Conservation (phyloP, 176 grass and related monocot genomes). For the Triticum monococcum region DNA sequence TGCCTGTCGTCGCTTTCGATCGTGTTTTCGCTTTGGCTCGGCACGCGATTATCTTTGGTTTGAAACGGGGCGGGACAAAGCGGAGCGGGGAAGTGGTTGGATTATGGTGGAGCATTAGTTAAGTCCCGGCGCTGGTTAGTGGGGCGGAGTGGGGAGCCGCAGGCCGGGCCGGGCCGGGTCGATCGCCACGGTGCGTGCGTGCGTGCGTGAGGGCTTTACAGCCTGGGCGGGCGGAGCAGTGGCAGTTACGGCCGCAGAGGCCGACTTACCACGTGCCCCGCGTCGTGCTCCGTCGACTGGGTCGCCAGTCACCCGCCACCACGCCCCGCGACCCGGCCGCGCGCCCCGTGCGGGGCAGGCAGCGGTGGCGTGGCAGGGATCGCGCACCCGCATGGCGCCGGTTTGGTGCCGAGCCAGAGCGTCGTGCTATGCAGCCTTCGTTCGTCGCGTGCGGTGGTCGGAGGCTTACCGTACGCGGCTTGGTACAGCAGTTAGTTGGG, state of each 20-base stretch:
- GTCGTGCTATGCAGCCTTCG: not conserved
- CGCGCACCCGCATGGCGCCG: not conserved
- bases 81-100: constrained; percentile 29
- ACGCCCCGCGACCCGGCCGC: not conserved
- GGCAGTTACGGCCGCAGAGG: not conserved
- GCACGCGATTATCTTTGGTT: not conserved
- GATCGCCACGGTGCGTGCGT: not conserved
- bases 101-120: constrained; percentile 25
- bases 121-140: constrained; percentile 28
- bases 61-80: constrained; percentile 14
- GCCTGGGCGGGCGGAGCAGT: not conserved
- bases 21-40: not conserved
- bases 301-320: not conserved
- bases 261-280: constrained; percentile 4
- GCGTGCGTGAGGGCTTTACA: constrained; percentile 1
- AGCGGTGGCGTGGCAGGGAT: not conserved
- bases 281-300: not conserved
- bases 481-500: too few relatives aligned
- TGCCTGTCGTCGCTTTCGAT: not conserved
- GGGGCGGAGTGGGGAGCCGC: constrained; percentile 23
- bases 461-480: not conserved
- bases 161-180: not conserved
- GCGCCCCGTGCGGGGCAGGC: not conserved
- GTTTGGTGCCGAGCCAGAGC: not conserved
- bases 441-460: not conserved